A percentile compares a stretch with the other conserved stretches of the same genome.
Evolutionary conservation across 129 eudicot species (phyloP).

Genomic region (Escallonia herrerae): DNA sequence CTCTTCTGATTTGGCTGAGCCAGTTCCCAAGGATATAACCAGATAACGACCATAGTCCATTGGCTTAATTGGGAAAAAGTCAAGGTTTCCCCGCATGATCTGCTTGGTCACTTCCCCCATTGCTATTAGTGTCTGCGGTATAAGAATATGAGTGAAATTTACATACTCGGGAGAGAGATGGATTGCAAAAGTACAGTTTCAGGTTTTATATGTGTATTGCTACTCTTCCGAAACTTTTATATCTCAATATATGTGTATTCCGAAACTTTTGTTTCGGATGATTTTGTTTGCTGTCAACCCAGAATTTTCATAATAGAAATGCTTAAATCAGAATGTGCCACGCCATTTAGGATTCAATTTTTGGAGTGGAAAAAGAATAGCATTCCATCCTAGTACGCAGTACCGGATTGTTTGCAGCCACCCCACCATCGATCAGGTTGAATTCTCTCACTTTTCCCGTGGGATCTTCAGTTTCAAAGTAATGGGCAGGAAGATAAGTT

Average conservation of each 20-base stretch:
- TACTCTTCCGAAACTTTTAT: too few species aligned
- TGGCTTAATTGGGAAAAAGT: conserved; percentile 20
- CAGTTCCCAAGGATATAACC: conserved; percentile 70
- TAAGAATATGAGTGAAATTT: background rate
- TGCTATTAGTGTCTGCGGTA: conserved; percentile 54
- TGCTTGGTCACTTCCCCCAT: conserved; percentile 45
- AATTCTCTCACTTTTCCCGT: conserved; percentile 17
- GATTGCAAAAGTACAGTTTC: background rate
- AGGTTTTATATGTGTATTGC: too few species aligned
- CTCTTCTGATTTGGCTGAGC: conserved; percentile 34
- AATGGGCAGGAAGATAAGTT: conserved; percentile 36
- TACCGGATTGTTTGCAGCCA: conserved; percentile 52
- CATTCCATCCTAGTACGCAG: too few species aligned
- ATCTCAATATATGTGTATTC: background rate
- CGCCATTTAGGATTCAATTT: too few species aligned
- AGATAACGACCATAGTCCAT: conserved; percentile 41
- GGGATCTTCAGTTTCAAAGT: conserved; percentile 34
- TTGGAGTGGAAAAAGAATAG: too few species aligned
- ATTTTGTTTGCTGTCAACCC: background rate
- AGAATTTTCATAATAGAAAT: too few species aligned
- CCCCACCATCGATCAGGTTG: conserved; percentile 46
- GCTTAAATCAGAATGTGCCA: too few species aligned
- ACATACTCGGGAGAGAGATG: background rate
- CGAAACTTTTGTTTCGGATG: background rate
- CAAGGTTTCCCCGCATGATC: conserved; percentile 42